phyloP scores from a whole-genome alignment of 257 asterid species.

The Nicotiana otophora region DNA sequence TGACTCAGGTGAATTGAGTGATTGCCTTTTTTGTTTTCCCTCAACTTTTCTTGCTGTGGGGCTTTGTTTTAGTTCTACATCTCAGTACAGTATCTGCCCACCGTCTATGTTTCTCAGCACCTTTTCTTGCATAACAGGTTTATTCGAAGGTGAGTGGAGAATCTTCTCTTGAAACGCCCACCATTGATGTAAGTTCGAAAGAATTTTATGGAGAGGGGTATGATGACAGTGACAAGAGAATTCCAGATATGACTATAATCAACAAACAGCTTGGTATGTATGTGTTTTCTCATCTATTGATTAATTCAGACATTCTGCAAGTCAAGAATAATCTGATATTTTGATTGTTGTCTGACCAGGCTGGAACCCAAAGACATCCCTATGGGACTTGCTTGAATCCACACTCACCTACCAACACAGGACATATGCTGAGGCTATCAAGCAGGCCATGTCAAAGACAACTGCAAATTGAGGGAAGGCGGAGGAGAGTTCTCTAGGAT shows the following conservation, averaged over 20 bases:
- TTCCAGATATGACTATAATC: slow-evolving; percentile 94
- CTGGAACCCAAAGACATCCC: slow-evolving; percentile 67
- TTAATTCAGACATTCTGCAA: not conserved
- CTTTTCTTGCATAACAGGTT: slow-evolving; percentile 38
- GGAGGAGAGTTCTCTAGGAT: not conserved
- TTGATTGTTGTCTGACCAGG: slow-evolving; percentile 24
- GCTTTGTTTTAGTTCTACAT: not conserved
- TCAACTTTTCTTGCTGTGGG: not conserved
- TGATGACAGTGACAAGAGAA: slow-evolving; percentile 94
- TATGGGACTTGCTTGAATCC: slow-evolving; percentile 68
- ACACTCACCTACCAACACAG: slow-evolving; percentile 73
- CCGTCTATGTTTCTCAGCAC: not conserved
- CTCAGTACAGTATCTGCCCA: not conserved
- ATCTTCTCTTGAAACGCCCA: slow-evolving; percentile 55
- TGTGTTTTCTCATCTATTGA: not conserved
- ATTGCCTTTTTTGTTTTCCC: not conserved
- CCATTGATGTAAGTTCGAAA: slow-evolving; percentile 78
- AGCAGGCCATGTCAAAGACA: slow-evolving; percentile 55
- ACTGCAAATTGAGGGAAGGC: slow-evolving; percentile 36
- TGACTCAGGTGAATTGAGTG: slow-evolving; percentile 61
- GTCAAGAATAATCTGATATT: not conserved
- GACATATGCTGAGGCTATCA: slow-evolving; percentile 69
- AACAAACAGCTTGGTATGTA: slow-evolving; percentile 81
- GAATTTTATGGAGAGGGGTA: slow-evolving; percentile 96
- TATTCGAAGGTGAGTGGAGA: slow-evolving; percentile 85